phyloP scores from a whole-genome alignment of 805 yeast genomes.

The Saccharomyces jurei region DNA sequence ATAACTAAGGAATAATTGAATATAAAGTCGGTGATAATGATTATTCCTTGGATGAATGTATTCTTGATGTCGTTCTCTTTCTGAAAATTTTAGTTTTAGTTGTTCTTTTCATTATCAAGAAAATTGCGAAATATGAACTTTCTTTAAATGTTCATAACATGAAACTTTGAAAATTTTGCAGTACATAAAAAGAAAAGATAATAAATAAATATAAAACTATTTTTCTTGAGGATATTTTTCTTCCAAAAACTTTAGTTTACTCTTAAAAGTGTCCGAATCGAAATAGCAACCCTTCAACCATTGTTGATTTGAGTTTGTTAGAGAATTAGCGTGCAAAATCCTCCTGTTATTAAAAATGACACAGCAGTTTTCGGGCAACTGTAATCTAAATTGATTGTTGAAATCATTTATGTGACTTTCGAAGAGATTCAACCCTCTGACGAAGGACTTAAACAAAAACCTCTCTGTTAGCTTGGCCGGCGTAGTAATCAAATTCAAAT shows the following conservation, averaged over 20 bases:
- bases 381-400: conserved; percentile 45
- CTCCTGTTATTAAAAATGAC: conserved; percentile 67
- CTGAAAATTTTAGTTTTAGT: neutral
- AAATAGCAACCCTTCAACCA: conserved; percentile 73
- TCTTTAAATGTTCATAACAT: no score
- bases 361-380: conserved; percentile 51
- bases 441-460: conserved; percentile 43
- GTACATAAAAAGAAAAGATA: neutral
- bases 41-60: neutral
- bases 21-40: neutral
- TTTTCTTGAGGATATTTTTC: conserved; percentile 9
- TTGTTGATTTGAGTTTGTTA: conserved; percentile 43
- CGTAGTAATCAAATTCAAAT: conserved; percentile 16
- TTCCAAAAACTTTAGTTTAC: conserved; percentile 41
- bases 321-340: conserved; percentile 55
- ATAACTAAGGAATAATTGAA: neutral
- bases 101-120: neutral
- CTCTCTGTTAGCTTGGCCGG: conserved; percentile 35
- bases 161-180: neutral
- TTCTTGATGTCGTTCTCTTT: neutral
- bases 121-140: no score
- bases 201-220: neutral
- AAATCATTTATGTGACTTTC: conserved; percentile 50
- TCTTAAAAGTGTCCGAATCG: conserved; percentile 61
- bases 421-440: conserved; percentile 51